Evolutionary conservation across 257 asterid genomes (phyloP), one percentile per base, ranked within the genome.

Genomic region (Galeopsis tetrahit): DNA sequence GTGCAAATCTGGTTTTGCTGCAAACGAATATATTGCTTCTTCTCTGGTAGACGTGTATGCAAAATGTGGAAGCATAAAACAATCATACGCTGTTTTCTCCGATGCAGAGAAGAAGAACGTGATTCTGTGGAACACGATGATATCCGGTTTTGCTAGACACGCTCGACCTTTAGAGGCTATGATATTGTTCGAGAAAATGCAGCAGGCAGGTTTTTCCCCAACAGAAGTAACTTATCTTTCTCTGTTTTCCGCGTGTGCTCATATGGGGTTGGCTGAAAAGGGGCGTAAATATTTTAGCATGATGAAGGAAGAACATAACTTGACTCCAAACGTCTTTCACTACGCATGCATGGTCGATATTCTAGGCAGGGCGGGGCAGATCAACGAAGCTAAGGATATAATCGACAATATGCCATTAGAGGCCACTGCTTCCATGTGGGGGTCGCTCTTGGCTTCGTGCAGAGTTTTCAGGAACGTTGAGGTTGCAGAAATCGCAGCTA

Each of bases 371-470:
- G 77, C 88, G 0, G 99, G 98, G 28, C 79, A 81, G 49, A 65
- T 94, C 42, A 65, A 81, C 0, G 98, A 90, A 77, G 99, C 98
- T 32, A 91, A 82, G 80, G 82, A 76, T 60, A 78, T 94, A 55
- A 87, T 91, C 3, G 88, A 87, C 21, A 65, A 75, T 53, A 94
- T 94, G 98, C 91, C 98, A 2, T 87, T 84, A 78, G 88, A 85
- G 72, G 85, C 96, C 9, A 94, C 95, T 39, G 84, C 97, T 44
- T 90, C 98, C 10, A 88, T 91, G 76, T 94, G 97, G 97, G 99
- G 99, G 2, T 91, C 99, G 0, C 88, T 91, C 17, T 82, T 95
- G 74, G 98, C 93, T 17, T 86, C 95, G 2, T 91, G 96, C 78
- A 90, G 86, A 78, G 86, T 87, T 53, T 80, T 85, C 75, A 75